These are phyloP conservation scores for Elsinoe perseae DNA, from an alignment of 2,329 filamentous ascomycete species.

Conservation along the genomic window DNA sequence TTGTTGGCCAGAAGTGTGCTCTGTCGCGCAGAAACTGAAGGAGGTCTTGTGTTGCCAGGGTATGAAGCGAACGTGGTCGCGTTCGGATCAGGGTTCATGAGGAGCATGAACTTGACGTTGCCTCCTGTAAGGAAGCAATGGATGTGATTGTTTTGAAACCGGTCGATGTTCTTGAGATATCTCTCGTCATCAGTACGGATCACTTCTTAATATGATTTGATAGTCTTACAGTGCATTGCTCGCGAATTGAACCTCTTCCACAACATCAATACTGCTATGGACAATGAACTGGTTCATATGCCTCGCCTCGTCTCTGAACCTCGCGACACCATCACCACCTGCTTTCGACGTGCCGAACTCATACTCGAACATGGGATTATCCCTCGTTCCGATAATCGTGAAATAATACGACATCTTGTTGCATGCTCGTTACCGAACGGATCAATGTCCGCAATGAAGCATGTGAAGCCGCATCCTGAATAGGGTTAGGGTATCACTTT, in stretches of 20 bases:
- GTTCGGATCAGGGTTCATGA: slow-evolving; percentile 64
- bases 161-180: slow-evolving; percentile 95
- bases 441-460: background rate
- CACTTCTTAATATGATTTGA: background rate
- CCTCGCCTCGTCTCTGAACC: slow-evolving; percentile 79
- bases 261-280: slow-evolving; percentile 86
- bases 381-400: slow-evolving; percentile 87
- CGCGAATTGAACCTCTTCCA: slow-evolving; percentile 94
- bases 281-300: slow-evolving; percentile 98
- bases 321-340: slow-evolving; percentile 83
- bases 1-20: slow-evolving; percentile 46
- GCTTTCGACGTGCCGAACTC: slow-evolving; percentile 96
- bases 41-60: slow-evolving; percentile 23
- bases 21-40: slow-evolving; percentile 27
- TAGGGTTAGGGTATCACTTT: slow-evolving; percentile 10
- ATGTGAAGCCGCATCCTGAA: background rate
- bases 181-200: slow-evolving; percentile 36
- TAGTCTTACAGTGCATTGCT: slow-evolving; percentile 65
- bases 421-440: background rate
- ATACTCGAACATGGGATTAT: slow-evolving; percentile 93
- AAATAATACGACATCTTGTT: slow-evolving; percentile 91
- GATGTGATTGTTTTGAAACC: slow-evolving; percentile 92
- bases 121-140: slow-evolving; percentile 89
- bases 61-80: slow-evolving; percentile 30
- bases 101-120: slow-evolving; percentile 87